Conservation (phyloP, 2,329 filamentous ascomycete species). For the Trichothecium sympodiale region DNA sequence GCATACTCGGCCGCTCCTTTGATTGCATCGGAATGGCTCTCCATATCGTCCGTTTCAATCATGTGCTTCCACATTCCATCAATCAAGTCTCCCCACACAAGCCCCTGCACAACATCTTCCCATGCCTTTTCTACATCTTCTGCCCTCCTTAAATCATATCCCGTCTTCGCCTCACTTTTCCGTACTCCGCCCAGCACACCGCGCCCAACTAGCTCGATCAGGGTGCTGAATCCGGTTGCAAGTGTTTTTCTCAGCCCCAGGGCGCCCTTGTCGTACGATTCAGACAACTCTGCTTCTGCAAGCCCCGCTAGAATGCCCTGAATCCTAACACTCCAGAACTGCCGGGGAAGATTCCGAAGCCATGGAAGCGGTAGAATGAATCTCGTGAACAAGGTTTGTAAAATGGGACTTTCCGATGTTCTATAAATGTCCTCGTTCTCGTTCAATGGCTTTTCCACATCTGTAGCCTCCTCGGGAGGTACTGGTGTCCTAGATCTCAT, state of each 20-base stretch:
- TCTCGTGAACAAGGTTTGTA: constrained; percentile 57
- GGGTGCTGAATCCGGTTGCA: constrained; percentile 56
- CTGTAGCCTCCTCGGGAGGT: constrained; percentile 4
- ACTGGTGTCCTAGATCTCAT: constrained; percentile 13
- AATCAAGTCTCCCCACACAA: constrained; percentile 58
- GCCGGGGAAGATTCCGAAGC: constrained; percentile 46
- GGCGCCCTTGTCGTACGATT: constrained; percentile 71
- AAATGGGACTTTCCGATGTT: constrained; percentile 46
- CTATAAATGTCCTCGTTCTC: constrained; percentile 13
- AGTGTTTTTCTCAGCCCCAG: constrained; percentile 66
- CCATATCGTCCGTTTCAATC: constrained; percentile 48
- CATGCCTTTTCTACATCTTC: constrained; percentile 53
- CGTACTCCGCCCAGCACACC: constrained; percentile 50
- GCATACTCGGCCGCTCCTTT: constrained; percentile 54
- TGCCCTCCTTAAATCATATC: constrained; percentile 47
- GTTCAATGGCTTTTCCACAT: constrained; percentile 5
- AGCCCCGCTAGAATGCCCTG: constrained; percentile 50
- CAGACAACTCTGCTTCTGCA: constrained; percentile 58
- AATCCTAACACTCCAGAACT: constrained; percentile 56
- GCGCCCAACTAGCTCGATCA: constrained; percentile 59
- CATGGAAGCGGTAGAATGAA: constrained; percentile 58
- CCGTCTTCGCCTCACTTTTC: constrained; percentile 8
- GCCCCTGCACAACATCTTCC: constrained; percentile 52
- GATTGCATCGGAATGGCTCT: constrained; percentile 50
- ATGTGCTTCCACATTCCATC: constrained; percentile 54